A percentile compares a stretch with the other conserved stretches of the same genome.
These are phyloP conservation scores for Fistulifera pelliculosa DNA, from an alignment of 108 stramenopile genomes.

Conservation along the genomic window DNA sequence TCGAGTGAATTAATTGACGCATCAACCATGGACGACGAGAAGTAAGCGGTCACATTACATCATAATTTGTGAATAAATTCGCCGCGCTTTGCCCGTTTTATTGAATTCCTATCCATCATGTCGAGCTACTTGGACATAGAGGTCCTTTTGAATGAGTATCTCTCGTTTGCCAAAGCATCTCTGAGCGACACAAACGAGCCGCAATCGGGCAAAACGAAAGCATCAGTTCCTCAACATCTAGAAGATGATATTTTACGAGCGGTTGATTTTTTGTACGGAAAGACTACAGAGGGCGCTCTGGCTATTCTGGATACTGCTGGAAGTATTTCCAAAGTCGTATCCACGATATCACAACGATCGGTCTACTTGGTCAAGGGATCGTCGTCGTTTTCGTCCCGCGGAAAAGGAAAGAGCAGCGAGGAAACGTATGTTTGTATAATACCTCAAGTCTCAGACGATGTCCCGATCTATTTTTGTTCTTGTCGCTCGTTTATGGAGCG, in stretches of 20 bases:
- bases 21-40: too few species aligned
- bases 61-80: too few species aligned
- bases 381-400: not conserved
- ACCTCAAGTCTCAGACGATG: not conserved
- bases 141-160: too few species aligned
- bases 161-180: too few species aligned
- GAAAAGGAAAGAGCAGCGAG: not conserved
- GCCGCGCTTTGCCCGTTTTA: too few species aligned
- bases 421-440: slow-evolving; percentile 1
- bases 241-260: slow-evolving; percentile 14
- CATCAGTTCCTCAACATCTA: not conserved
- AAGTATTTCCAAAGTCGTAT: slow-evolving; percentile 7
- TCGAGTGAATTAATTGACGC: too few species aligned
- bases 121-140: too few species aligned
- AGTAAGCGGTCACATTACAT: too few species aligned
- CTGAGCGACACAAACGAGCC: too few species aligned
- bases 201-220: too few species aligned
- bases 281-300: slow-evolving; percentile 3
- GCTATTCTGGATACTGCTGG: not conserved
- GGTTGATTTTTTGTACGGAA: slow-evolving; percentile 20
- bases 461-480: not conserved
- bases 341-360: not conserved
- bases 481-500: slow-evolving; percentile 7
- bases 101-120: too few species aligned
- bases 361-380: slow-evolving; percentile 1